Base-by-base conservation (phyloP, 768 basidiomycete genomes). In the Xanthoconium purpureum region DNA sequence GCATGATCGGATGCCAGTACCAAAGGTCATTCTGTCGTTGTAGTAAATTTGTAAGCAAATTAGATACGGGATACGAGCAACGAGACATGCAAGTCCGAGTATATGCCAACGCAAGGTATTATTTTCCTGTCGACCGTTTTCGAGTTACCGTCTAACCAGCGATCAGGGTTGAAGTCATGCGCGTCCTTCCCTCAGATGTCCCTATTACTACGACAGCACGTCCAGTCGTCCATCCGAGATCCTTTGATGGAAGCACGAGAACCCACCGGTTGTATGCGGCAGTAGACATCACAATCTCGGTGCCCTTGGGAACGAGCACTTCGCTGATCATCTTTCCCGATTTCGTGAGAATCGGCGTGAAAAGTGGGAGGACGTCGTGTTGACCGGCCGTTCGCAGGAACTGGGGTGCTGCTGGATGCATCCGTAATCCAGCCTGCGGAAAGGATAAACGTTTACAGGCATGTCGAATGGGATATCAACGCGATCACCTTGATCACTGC, bases 291-390 rank as follows among this genome's bases (percentile, higher is more conserved):
- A 80, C 69, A 11, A 84, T 66, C 36, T 79, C 78, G 28, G 75
- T 77, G 6, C 81, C 80, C 60, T 78, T 79, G 6, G 79, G 76
- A 39, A 85, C 73, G 3, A 77, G 76, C 12, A 86, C 45, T 48
- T 79, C 71, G 1, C 64, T 64, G 49, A 81, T 64, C 17, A 70
- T 51, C 54, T 75, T 71, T 3, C 84, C 84, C 4, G 75, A 75
- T 18, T 65, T 65, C 6, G 77, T 78, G 52, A 61, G 72, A 50
- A 84, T 75, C 3, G 82, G 82, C 54, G 73, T 75, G 3, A 81
- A 80, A 33, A 88, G 75, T 0, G 87, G 85, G n/a, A 88, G 65
- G n/a, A 83, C 64, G 53, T 84, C 81, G 62, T 88, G 84, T 35
- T 72, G 68, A 6, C 67, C 70, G 0, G 83, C 75, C 55, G 76